A percentile compares a stretch with the other conserved stretches of the same genome.
These are phyloP conservation scores for Durio zibethinus DNA, from an alignment of 345 rosid species.

Conservation along the genomic window DNA sequence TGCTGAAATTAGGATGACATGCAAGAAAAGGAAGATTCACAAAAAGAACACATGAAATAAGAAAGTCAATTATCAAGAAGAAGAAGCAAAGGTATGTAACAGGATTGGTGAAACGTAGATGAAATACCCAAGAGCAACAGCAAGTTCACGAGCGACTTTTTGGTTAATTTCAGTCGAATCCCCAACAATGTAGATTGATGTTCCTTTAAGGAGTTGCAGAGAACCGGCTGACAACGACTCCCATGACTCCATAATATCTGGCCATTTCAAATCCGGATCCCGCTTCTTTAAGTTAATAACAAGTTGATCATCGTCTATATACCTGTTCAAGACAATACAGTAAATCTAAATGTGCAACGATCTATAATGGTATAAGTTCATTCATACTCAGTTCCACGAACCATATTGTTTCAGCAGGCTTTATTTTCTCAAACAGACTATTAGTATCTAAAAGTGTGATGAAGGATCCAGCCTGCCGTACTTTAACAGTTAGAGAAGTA, in stretches of 20 bases:
- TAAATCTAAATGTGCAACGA: not conserved
- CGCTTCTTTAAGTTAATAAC: constrained; percentile 84
- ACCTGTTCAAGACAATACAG: constrained; percentile 46
- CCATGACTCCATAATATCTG: constrained; percentile 88
- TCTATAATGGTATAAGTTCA: not conserved
- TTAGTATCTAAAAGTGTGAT: constrained; percentile 63
- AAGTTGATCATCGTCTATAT: constrained; percentile 72
- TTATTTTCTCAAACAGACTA: constrained; percentile 60
- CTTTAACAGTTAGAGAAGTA: constrained; percentile 48
- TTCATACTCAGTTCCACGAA: constrained; percentile 26
- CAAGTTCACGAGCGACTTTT: constrained; percentile 73
- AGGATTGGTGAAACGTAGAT: not conserved
- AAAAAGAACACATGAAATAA: not conserved
- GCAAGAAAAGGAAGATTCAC: not conserved
- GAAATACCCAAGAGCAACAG: constrained; percentile 75
- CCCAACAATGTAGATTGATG: constrained; percentile 72
- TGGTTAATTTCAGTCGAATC: constrained; percentile 73
- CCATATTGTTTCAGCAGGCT: constrained; percentile 86
- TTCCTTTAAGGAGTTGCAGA: constrained; percentile 76
- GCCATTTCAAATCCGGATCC: constrained; percentile 83
- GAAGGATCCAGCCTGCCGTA: constrained; percentile 43
- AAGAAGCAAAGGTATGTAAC: not conserved
- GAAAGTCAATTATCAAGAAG: not conserved
- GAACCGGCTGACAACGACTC: constrained; percentile 76
- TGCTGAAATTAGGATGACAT: not conserved